Percentiles rank a stretch among this genome's conserved stretches.
Evolutionary conservation across 2,329 filamentous ascomycete species (phyloP).

Genomic region (Aspergillus pseudonomiae): DNA sequence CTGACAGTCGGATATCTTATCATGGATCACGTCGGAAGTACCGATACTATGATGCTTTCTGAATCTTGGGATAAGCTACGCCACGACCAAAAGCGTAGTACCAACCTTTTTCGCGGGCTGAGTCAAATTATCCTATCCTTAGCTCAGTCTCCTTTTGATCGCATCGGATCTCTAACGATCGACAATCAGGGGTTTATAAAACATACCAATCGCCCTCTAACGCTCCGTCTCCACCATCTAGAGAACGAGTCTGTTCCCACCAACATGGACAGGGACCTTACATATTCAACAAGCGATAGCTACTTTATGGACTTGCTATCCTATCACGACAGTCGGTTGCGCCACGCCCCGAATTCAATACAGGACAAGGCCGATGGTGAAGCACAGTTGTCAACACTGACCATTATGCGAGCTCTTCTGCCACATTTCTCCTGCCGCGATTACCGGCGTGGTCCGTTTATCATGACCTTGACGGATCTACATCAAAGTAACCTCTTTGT

Average conservation of each 20-base stretch:
- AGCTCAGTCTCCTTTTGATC: neutral
- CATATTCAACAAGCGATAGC: slow-evolving; percentile 34
- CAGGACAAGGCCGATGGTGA: slow-evolving; percentile 30
- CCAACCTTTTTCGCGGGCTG: neutral
- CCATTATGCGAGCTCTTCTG: slow-evolving; percentile 30
- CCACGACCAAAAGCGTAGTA: neutral
- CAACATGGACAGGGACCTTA: slow-evolving; percentile 34
- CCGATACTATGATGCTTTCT: slow-evolving; percentile 24
- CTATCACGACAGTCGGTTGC: slow-evolving; percentile 40
- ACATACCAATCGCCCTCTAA: slow-evolving; percentile 21
- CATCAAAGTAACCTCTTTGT: slow-evolving; percentile 39
- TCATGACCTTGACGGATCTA: slow-evolving; percentile 43
- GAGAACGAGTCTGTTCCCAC: slow-evolving; percentile 30
- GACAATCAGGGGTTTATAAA: neutral
- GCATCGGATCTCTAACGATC: neutral
- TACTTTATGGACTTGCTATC: slow-evolving; percentile 37
- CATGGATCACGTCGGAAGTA: slow-evolving; percentile 24
- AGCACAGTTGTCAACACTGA: slow-evolving; percentile 34
- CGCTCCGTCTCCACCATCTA: neutral
- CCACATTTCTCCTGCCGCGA: slow-evolving; percentile 33
- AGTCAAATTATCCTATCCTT: neutral
- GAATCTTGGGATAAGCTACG: neutral
- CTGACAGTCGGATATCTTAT: slow-evolving; percentile 22
- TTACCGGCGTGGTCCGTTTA: slow-evolving; percentile 38
- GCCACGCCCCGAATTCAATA: slow-evolving; percentile 38